Conservation (phyloP, 495 filamentous ascomycete species). For the Cryomyces minteri region DNA sequence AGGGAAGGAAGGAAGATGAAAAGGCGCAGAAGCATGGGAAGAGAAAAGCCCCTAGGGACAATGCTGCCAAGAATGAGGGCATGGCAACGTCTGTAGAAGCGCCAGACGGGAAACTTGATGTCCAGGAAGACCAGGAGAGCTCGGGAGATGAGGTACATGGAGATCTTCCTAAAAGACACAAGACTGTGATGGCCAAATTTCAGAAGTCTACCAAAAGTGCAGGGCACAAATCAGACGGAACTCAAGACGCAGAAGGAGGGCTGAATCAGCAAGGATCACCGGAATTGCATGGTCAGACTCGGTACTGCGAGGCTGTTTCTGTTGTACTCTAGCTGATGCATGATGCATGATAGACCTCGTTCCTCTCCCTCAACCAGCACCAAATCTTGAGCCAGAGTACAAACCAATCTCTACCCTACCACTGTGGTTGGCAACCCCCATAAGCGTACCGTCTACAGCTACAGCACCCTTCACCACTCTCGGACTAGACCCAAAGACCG, state of each 20-base stretch:
- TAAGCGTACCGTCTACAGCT: constrained; percentile 37
- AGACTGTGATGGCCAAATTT: constrained; percentile 18
- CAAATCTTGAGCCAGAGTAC: constrained; percentile 32
- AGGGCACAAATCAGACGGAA: constrained; percentile 3
- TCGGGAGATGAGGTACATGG: too few relatives aligned
- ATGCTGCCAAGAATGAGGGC: too few relatives aligned
- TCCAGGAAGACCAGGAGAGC: constrained; percentile 6
- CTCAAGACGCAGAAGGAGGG: constrained; percentile 1
- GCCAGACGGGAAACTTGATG: constrained; percentile 10
- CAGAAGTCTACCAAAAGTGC: constrained; percentile 14
- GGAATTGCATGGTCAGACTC: constrained; percentile 34
- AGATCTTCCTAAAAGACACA: constrained; percentile 14
- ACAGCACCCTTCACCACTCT: constrained; percentile 43
- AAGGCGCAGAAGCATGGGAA: constrained; percentile 12
- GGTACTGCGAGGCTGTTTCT: background rate
- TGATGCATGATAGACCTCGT: constrained; percentile 35
- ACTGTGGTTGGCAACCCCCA: constrained; percentile 58
- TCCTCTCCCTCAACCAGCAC: constrained; percentile 60
- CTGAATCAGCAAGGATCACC: constrained; percentile 17
- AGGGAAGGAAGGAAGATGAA: constrained; percentile 6
- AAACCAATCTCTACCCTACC: constrained; percentile 38
- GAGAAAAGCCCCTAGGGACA: background rate
- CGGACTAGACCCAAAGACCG: constrained; percentile 32
- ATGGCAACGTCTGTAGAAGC: constrained; percentile 10
- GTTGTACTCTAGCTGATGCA: too few relatives aligned